These are phyloP conservation scores for Phytophthora meadii DNA, from an alignment of 352 stramenopile genomes.

Conservation along the genomic window DNA sequence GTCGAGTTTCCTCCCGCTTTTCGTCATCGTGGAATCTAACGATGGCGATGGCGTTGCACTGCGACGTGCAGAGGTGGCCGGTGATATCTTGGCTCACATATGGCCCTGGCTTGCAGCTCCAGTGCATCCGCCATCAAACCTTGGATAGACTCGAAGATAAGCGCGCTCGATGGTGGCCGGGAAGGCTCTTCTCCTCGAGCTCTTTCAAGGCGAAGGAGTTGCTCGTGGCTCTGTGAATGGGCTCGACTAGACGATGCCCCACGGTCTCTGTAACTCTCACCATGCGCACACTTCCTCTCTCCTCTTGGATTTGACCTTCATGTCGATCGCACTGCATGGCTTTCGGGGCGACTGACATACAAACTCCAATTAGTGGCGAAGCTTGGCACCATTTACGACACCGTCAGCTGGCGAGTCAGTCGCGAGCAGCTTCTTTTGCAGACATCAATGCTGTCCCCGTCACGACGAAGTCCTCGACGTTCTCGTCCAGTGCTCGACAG, in stretches of 20 bases:
- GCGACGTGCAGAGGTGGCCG: not conserved
- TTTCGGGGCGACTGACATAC: conserved; percentile 15
- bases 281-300: conserved; percentile 26
- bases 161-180: conserved; percentile 10
- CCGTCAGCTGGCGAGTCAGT: conserved; percentile 21
- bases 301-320: conserved; percentile 29
- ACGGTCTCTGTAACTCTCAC: conserved; percentile 36
- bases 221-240: conserved; percentile 15
- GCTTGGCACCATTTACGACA: conserved; percentile 11
- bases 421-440: conserved; percentile 24
- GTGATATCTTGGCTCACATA: conserved; percentile 9
- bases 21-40: conserved; percentile 7
- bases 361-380: conserved; percentile 4
- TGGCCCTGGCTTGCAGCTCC: not conserved
- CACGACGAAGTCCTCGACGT: not conserved
- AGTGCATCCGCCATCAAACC: conserved; percentile 3
- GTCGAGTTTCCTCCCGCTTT: too few species aligned
- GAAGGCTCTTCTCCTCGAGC: conserved; percentile 28
- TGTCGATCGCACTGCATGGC: conserved; percentile 2
- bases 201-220: conserved; percentile 15
- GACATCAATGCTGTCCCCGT: conserved; percentile 17
- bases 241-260: conserved; percentile 28
- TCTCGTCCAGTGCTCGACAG: conserved; percentile 12
- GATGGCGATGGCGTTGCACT: not conserved
- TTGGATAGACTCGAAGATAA: conserved; percentile 34